These are phyloP conservation scores for Fusarium succisae DNA, from an alignment of 2,329 filamentous ascomycete species.

Conservation along the genomic window DNA sequence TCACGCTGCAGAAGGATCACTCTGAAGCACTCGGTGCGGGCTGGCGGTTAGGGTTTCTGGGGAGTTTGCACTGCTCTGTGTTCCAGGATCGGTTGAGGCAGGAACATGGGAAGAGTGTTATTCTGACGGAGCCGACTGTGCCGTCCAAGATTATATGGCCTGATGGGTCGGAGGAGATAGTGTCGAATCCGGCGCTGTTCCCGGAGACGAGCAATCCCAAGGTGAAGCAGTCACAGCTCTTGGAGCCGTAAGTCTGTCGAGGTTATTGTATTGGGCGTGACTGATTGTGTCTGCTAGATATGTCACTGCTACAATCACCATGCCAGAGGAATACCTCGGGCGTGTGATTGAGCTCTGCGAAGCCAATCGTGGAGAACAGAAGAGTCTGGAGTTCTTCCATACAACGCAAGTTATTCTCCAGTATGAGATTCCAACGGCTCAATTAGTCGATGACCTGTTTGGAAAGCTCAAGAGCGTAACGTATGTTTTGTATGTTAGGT, in stretches of 20 bases:
- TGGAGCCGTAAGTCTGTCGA: slow-evolving; percentile 56
- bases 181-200: slow-evolving; percentile 89
- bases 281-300: slow-evolving; percentile 53
- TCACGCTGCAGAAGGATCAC: slow-evolving; percentile 92
- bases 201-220: slow-evolving; percentile 70
- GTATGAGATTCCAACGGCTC: slow-evolving; percentile 87
- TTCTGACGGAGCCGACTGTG: slow-evolving; percentile 95
- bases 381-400: slow-evolving; percentile 90
- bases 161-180: slow-evolving; percentile 79
- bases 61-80: slow-evolving; percentile 98
- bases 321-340: slow-evolving; percentile 93
- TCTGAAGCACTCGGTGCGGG: slow-evolving; percentile 93
- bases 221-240: slow-evolving; percentile 55
- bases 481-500: slow-evolving; percentile 40
- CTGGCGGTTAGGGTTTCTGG: slow-evolving; percentile 93
- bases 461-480: slow-evolving; percentile 93
- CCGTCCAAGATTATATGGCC: slow-evolving; percentile 86
- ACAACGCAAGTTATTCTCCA: slow-evolving; percentile 92
- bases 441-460: slow-evolving; percentile 96
- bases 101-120: slow-evolving; percentile 93
- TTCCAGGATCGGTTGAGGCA: slow-evolving; percentile 95
- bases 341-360: slow-evolving; percentile 96
- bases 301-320: slow-evolving; percentile 84
- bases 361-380: slow-evolving; percentile 85
- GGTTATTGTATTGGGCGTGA: not conserved